Base-by-base conservation (phyloP, 75 land plant species). In the Cryptomeria japonica region DNA sequence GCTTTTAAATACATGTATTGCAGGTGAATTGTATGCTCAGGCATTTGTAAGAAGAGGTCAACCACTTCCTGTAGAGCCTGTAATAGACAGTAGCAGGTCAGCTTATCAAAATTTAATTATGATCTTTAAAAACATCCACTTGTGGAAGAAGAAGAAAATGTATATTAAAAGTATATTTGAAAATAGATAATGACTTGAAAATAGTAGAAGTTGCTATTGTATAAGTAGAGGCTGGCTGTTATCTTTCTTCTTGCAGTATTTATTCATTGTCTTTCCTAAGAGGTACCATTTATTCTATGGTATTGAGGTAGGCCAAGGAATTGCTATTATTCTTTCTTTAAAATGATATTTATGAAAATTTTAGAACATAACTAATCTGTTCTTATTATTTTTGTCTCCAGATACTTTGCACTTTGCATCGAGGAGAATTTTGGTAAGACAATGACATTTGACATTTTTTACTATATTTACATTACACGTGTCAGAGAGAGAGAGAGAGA, bases 51-150 rank as follows among this genome's bases (percentile, higher is more conserved):
- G 95, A 90, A 77, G 93, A 42, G 99, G 95, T 80, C 96, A 98
- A 86, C 96, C 96, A 53, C 97, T 97, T 86, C 99, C 99, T 56
- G 94, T 98, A 77, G 99, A 98, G 84, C 88, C 96, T 90, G 99
- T 97, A 22, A 98, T 98, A 88, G 99, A 98, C 91, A 98, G 99
- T 86, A 98, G 99, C 96, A 98, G 99, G 99, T 98, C 73, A 18
- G 80, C 3, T 61, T 38, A 37, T n/a, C 46, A 34, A 56, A 42
- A 9, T 82, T 47, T 73, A 28, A 73, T 31, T 7, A 53, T 82
- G 32, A n/a, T 5, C 25, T 80, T 68, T 82, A 82, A 46, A 46
- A 39, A 46, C 44, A 79, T 39, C 82, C n/a, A 79, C 25, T 9
- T 39, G 44, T 78, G 38, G 80, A 38, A 78, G 31, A 79, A 19